Evolutionary conservation across 345 rosid species (phyloP).

Genomic region (Murraya paniculata): DNA sequence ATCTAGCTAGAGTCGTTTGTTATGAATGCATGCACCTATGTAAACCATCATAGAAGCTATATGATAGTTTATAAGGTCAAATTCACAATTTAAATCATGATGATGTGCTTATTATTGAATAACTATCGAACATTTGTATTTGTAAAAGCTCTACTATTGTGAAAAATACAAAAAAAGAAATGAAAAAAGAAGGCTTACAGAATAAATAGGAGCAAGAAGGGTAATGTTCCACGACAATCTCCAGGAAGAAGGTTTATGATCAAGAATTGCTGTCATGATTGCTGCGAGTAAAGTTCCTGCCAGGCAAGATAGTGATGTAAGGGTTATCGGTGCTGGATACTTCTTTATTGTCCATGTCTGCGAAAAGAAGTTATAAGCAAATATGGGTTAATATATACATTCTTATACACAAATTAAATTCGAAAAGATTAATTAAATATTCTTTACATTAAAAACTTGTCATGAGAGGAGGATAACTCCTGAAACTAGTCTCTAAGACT

Average conservation of each 20-base stretch:
- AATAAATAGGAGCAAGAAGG: conserved; percentile 12
- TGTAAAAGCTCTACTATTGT: neutral
- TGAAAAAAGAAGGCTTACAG: neutral
- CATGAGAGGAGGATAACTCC: too few relatives aligned
- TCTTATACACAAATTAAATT: too few relatives aligned
- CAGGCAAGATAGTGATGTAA: conserved; percentile 10
- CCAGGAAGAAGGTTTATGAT: conserved; percentile 13
- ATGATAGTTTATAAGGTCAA: too few relatives aligned
- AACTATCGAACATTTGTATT: neutral
- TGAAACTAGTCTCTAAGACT: too few relatives aligned
- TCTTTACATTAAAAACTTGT: too few relatives aligned
- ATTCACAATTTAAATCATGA: neutral
- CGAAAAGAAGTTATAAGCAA: neutral
- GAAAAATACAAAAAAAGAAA: neutral
- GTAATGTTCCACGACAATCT: conserved; percentile 7
- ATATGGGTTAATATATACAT: neutral
- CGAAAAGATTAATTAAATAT: too few relatives aligned
- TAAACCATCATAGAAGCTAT: too few relatives aligned
- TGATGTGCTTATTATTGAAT: too few relatives aligned
- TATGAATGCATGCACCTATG: too few relatives aligned
- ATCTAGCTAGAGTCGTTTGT: too few relatives aligned
- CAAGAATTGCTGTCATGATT: conserved; percentile 3
- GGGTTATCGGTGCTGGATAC: conserved; percentile 15
- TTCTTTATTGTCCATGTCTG: conserved; percentile 1
- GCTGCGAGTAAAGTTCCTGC: conserved; percentile 1